A percentile compares a stretch with the other conserved stretches of the same genome.
phyloP scores from a whole-genome alignment of 306 rosid genomes.

The Gynostemma pentaphyllum region DNA sequence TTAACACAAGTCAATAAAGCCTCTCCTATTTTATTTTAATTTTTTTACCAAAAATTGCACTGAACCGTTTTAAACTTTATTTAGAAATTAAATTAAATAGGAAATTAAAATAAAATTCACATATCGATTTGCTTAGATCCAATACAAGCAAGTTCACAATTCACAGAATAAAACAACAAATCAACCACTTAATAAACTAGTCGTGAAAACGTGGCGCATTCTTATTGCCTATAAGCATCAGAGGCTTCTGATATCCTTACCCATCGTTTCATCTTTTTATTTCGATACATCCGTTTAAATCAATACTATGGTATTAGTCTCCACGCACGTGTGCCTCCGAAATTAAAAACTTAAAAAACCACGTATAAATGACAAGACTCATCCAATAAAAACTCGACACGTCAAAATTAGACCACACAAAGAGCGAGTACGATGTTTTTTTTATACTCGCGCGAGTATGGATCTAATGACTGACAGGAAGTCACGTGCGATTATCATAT shows the following conservation, averaged over 20 bases:
- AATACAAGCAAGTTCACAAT: too few species aligned
- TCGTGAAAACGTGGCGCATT: neutral
- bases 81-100: too few species aligned
- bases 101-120: too few species aligned
- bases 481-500: constrained; percentile 3
- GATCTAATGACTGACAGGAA: neutral
- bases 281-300: neutral
- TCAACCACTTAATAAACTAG: too few species aligned
- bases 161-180: too few species aligned
- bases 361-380: constrained; percentile 1
- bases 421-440: neutral
- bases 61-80: too few species aligned
- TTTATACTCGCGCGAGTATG: neutral
- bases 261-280: neutral
- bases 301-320: neutral
- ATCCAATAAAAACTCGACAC: neutral
- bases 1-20: too few species aligned
- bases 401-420: neutral
- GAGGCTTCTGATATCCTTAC: neutral
- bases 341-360: too few species aligned
- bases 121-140: too few species aligned
- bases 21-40: too few species aligned
- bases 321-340: neutral
- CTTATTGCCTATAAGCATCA: neutral
- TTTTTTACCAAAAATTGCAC: too few species aligned